Evolutionary conservation across 1,284 basidiomycete species (phyloP).

Genomic region (Ustilago trichophora): DNA sequence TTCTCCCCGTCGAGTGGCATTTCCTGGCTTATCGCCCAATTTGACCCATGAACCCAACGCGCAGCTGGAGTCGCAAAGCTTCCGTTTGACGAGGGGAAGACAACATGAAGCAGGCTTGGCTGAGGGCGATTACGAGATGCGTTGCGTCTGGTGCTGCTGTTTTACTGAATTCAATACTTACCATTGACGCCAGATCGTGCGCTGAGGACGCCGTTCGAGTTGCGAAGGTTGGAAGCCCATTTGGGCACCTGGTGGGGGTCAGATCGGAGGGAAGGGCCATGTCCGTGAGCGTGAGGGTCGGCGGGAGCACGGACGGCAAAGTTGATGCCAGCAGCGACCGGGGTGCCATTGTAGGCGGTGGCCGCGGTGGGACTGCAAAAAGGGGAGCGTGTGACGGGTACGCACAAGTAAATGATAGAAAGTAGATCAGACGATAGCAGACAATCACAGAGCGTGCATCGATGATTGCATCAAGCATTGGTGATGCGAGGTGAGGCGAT

Average conservation of each 20-base stretch:
- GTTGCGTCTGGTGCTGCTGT: background rate
- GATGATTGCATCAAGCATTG: too few species aligned
- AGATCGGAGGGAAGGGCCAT: constrained; percentile 51
- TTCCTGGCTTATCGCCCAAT: too few species aligned
- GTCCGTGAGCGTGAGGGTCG: constrained; percentile 54
- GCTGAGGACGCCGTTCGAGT: constrained; percentile 49
- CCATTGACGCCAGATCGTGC: constrained; percentile 49
- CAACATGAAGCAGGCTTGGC: too few species aligned
- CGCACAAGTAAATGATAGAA: constrained; percentile 21
- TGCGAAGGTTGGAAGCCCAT: constrained; percentile 44
- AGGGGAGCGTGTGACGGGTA: constrained; percentile 13
- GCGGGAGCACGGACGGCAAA: constrained; percentile 54
- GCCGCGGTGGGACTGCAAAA: constrained; percentile 52
- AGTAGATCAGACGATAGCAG: background rate
- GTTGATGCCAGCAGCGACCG: constrained; percentile 55
- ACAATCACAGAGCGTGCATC: too few species aligned
- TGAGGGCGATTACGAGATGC: too few species aligned
- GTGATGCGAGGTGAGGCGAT: too few species aligned
- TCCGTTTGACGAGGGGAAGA: too few species aligned
- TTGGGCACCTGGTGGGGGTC: constrained; percentile 50
- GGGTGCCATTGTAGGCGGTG: constrained; percentile 51
- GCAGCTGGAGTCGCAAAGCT: too few species aligned
- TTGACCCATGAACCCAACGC: too few species aligned
- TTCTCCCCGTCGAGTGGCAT: too few species aligned
- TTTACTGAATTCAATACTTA: constrained; percentile 15